Evolutionary conservation across 2,329 filamentous ascomycete species (phyloP).

Genomic region (Podosphaera leucotricha): DNA sequence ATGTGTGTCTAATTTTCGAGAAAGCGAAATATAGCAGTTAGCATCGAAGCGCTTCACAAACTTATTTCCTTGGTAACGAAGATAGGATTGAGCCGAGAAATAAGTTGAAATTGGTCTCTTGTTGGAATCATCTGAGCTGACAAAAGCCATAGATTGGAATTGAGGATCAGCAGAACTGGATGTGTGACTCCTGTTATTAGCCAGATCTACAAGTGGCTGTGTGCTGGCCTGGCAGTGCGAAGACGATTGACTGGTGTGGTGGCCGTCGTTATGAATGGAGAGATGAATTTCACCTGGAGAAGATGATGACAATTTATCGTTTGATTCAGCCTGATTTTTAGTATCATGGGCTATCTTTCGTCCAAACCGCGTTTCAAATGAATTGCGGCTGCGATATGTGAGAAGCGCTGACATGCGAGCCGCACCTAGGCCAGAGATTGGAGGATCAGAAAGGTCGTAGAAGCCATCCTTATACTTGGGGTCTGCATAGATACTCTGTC

Average conservation of each 20-base stretch:
- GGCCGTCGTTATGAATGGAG: slow-evolving; percentile 64
- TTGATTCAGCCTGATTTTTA: slow-evolving; percentile 62
- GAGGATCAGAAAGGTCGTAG: slow-evolving; percentile 70
- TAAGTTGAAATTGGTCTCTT: slow-evolving; percentile 42
- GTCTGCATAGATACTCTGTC: slow-evolving; percentile 89
- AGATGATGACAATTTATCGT: slow-evolving; percentile 27
- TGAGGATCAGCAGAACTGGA: slow-evolving; percentile 35
- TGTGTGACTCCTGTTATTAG: slow-evolving; percentile 2
- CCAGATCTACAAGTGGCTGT: no score
- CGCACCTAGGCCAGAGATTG: slow-evolving; percentile 65
- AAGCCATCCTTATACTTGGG: slow-evolving; percentile 97
- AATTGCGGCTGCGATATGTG: slow-evolving; percentile 90
- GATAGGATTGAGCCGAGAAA: slow-evolving; percentile 92
- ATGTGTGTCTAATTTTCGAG: slow-evolving; percentile 90
- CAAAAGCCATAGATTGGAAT: slow-evolving; percentile 33
- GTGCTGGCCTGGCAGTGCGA: slow-evolving; percentile 20
- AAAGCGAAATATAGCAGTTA: slow-evolving; percentile 98
- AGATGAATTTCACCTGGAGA: slow-evolving; percentile 43
- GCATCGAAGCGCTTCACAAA: slow-evolving; percentile 95
- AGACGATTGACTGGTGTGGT: slow-evolving; percentile 30
- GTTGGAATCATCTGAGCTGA: not conserved
- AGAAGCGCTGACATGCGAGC: slow-evolving; percentile 91
- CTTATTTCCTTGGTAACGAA: slow-evolving; percentile 88
- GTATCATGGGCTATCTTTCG: slow-evolving; percentile 75
- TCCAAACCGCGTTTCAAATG: slow-evolving; percentile 86